Base-by-base conservation (phyloP, 495 filamentous ascomycete genomes). In the Extremus antarcticus region DNA sequence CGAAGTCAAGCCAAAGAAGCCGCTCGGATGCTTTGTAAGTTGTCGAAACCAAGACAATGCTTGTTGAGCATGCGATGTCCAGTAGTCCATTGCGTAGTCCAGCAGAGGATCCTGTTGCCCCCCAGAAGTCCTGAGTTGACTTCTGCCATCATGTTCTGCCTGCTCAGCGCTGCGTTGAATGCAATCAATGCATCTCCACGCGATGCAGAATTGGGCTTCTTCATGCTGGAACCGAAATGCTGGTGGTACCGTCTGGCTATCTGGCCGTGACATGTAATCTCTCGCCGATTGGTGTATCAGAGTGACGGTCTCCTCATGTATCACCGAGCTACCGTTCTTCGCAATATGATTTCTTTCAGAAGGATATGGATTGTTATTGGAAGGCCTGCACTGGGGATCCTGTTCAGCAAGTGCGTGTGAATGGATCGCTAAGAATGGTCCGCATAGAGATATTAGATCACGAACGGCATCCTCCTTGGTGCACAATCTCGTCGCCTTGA, bases 261-360 rank as follows among this genome's bases (percentile, higher is more conserved):
- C 57, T 16, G 59, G 29, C 10, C 64, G 51, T 25, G 63, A 48
- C 25, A 68, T 51, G 53, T 67, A 71, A 13, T 71, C 69, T 54
- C 65, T 70, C 8, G 64, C 68, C 32, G 69, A 71, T 41, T 70
- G 61, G 51, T 71, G 69, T 24, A 71, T 54, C 25, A 72, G 59
- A 21, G 57, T 50, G 19, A 67, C 68, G 25, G 48, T 41, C 25
- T 60, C 24, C 53, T 56, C 62, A 41, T 62, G 54, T 24, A 68
- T 61, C n/a, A n/a, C 38, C 50, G 65, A 9, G 66, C 51, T 41
- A 70, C 48, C n/a, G 56, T 35, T 32, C 65, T 58, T 41, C 63
- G 65, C 22, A 54, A 47, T 24, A n/a, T 51, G 25, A 68, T 43
- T 19, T 55, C 52, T 48, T 66, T 57, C 48, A 55, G 45, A 4